Percentiles rank a stretch among this genome's conserved stretches.
These are phyloP conservation scores for Perilla frutescens DNA, from an alignment of 257 asterid species.

Conservation along the genomic window DNA sequence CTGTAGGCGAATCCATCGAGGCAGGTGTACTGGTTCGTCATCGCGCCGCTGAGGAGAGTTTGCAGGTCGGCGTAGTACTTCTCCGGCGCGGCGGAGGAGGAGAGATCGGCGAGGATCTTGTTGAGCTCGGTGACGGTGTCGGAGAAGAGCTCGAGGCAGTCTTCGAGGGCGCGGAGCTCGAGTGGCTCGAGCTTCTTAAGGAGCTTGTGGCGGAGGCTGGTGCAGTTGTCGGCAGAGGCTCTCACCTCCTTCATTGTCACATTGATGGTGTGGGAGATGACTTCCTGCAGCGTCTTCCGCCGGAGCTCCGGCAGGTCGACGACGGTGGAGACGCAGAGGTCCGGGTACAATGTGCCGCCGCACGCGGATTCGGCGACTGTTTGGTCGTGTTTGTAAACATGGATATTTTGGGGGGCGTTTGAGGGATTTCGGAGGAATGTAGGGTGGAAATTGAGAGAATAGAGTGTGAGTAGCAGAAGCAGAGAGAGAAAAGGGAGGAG, in stretches of 20 bases:
- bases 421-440: slow-evolving; percentile 5
- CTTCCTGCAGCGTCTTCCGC: slow-evolving; percentile 62
- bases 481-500: slow-evolving; percentile 43
- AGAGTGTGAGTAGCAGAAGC: slow-evolving; percentile 36
- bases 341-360: slow-evolving; percentile 69
- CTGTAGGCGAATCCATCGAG: slow-evolving; percentile 86
- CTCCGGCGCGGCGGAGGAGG: slow-evolving; percentile 40
- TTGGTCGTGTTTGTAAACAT: slow-evolving; percentile 56
- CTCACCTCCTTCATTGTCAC: slow-evolving; percentile 66
- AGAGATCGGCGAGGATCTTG: slow-evolving; percentile 48
- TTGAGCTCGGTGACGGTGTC: slow-evolving; percentile 58
- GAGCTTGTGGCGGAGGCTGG: slow-evolving; percentile 59
- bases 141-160: slow-evolving; percentile 74
- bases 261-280: slow-evolving; percentile 70
- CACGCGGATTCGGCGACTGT: slow-evolving; percentile 56
- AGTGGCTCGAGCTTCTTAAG: slow-evolving; percentile 49
- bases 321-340: slow-evolving; percentile 78
- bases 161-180: slow-evolving; percentile 76
- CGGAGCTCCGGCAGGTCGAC: slow-evolving; percentile 65
- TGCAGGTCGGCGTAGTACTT: slow-evolving; percentile 59
- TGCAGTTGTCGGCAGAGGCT: slow-evolving; percentile 57
- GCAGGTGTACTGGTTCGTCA: slow-evolving; percentile 93
- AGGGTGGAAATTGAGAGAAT: slow-evolving; percentile 37
- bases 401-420: slow-evolving; percentile 40
- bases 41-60: slow-evolving; percentile 87